Evolutionary conservation across 169 alveolate genomes (phyloP).

Genomic region (Cryptosporidium canis): DNA sequence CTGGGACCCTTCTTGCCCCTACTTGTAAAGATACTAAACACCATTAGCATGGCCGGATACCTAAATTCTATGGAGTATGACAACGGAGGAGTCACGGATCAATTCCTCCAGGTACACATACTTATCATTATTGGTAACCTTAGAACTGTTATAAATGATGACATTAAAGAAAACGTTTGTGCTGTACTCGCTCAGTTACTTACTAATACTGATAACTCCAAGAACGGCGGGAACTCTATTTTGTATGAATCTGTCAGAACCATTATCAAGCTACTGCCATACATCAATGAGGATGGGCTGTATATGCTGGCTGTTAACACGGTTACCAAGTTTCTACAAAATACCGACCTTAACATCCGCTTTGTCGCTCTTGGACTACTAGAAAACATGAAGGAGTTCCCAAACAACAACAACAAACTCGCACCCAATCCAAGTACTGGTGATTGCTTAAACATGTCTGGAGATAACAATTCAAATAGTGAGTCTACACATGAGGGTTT

Average conservation of each 20-base stretch:
- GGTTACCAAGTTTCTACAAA: constrained; percentile 92
- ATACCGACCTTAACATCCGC: constrained; percentile 92
- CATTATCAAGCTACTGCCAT: constrained; percentile 80
- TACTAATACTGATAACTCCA: constrained; percentile 92
- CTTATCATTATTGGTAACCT: constrained; percentile 71
- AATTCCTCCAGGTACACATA: constrained; percentile 90
- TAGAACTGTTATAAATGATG: constrained; percentile 45
- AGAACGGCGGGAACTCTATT: constrained; percentile 97
- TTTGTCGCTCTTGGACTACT: constrained; percentile 82
- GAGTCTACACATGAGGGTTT: background rate
- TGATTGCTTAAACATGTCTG: constrained; percentile 66
- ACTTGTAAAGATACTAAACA: constrained; percentile 76
- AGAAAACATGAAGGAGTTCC: constrained; percentile 69
- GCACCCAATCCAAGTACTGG: background rate
- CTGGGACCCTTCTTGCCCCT: constrained; percentile 71
- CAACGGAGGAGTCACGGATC: constrained; percentile 94
- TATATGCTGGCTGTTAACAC: constrained; percentile 93
- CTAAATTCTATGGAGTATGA: constrained; percentile 87
- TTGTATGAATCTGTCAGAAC: constrained; percentile 97
- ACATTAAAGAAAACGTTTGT: constrained; percentile 89
- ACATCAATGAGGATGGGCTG: constrained; percentile 77
- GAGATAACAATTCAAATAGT: constrained; percentile 7
- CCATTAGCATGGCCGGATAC: constrained; percentile 76
- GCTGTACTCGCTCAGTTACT: constrained; percentile 93
- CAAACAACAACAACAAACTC: constrained; percentile 55